Percentiles rank a stretch among this genome's conserved stretches.
Conservation (phyloP, 257 asterid genomes). For the Gynochthodes officinalis region DNA sequence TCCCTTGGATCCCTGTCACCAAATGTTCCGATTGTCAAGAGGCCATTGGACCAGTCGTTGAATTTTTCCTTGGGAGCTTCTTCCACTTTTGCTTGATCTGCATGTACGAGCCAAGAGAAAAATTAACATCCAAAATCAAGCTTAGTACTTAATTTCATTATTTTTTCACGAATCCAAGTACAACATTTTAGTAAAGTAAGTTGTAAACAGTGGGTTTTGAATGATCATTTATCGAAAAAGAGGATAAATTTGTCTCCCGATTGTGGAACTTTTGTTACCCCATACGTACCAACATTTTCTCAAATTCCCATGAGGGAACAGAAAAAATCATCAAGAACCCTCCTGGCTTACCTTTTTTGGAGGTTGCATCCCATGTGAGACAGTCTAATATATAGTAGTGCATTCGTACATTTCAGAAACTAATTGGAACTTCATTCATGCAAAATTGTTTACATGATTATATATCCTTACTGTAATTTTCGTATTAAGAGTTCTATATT, state of each 20-base stretch:
- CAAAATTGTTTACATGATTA: too few relatives aligned
- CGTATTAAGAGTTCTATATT: background rate
- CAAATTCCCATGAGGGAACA: background rate
- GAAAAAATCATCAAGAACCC: background rate
- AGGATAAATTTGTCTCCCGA: too few relatives aligned
- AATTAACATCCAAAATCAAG: background rate
- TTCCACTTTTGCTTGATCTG: conserved; percentile 48
- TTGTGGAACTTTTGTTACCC: too few relatives aligned
- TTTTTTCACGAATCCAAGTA: too few relatives aligned
- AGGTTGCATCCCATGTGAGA: conserved; percentile 11
- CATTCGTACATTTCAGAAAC: too few relatives aligned
- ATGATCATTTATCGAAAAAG: too few relatives aligned
- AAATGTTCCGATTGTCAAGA: conserved; percentile 77
- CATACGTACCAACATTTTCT: too few relatives aligned
- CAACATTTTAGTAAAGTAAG: too few relatives aligned
- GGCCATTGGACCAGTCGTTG: conserved; percentile 70
- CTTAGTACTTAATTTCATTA: background rate
- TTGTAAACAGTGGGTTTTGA: too few relatives aligned
- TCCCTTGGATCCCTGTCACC: conserved; percentile 49
- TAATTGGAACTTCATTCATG: background rate
- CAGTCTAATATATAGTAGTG: background rate
- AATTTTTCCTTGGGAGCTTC: conserved; percentile 51
- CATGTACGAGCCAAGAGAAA: background rate
- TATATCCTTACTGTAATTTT: too few relatives aligned
- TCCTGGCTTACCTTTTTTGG: background rate